phyloP scores from a whole-genome alignment of 2,329 filamentous ascomycete species.

The Aphanocladium album region DNA sequence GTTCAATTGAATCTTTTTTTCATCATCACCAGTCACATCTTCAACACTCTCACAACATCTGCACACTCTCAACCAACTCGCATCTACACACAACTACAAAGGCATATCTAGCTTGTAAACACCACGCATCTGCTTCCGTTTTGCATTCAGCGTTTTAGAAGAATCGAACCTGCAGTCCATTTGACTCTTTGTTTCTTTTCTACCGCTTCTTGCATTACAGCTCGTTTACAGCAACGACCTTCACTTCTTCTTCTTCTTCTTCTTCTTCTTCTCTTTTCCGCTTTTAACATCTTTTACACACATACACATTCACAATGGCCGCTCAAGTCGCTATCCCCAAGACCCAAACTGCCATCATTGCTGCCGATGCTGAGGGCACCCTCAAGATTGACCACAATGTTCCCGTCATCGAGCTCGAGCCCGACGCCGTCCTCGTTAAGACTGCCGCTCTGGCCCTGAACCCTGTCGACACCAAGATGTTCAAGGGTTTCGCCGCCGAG shows the following conservation, averaged over 20 bases:
- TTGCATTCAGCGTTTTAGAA: background rate
- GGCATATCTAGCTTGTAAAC: background rate
- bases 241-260: no score
- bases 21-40: background rate
- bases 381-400: conserved; percentile 5
- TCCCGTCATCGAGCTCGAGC: conserved; percentile 9
- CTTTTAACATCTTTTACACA: background rate
- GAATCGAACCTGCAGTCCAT: background rate
- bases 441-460: conserved; percentile 30
- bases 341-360: conserved; percentile 11
- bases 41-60: background rate
- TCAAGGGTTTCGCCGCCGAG: conserved; percentile 19
- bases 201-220: background rate
- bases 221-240: background rate
- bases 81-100: background rate
- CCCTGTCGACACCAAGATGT: conserved; percentile 31
- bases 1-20: background rate
- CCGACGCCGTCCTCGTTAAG: conserved; percentile 19
- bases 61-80: background rate
- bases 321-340: conserved; percentile 9
- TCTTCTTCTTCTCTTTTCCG: background rate
- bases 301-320: conserved; percentile 7
- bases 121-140: background rate
- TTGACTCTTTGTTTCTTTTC: background rate
- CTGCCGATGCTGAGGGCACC: conserved; percentile 5